A percentile compares a stretch with the other conserved stretches of the same genome.
phyloP scores from a whole-genome alignment of 78 protist genomes.

The Cyanophora paradoxa region DNA sequence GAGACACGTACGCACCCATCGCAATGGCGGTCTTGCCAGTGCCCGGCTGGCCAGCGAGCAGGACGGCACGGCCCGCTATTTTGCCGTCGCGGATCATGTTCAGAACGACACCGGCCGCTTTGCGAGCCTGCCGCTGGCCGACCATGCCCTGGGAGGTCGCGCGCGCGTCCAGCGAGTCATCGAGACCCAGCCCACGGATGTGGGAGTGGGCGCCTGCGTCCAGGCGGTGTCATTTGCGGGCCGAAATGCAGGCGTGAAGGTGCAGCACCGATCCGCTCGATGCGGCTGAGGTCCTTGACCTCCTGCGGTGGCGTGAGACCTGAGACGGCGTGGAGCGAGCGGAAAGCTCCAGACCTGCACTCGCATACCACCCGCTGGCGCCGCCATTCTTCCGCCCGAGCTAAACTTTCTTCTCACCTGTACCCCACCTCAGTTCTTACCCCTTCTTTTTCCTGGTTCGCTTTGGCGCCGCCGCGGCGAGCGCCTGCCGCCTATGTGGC shows the following conservation, averaged over 20 bases:
- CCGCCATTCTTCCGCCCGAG: too few relatives aligned
- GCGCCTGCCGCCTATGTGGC: too few relatives aligned
- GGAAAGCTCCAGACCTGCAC: too few relatives aligned
- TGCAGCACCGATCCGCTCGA: slow-evolving; percentile 48
- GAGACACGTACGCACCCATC: slow-evolving; percentile 72
- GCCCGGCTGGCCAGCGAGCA: slow-evolving; percentile 96
- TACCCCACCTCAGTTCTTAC: too few relatives aligned
- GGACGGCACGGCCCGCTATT: slow-evolving; percentile 93
- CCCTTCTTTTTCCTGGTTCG: too few relatives aligned
- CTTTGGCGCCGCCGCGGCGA: too few relatives aligned
- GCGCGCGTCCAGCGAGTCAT: slow-evolving; percentile 82
- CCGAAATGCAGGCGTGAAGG: background rate
- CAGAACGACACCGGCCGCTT: slow-evolving; percentile 85
- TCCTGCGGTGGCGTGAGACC: too few relatives aligned
- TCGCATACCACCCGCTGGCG: too few relatives aligned
- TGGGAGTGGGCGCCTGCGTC: slow-evolving; percentile 93
- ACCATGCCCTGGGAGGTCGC: slow-evolving; percentile 91
- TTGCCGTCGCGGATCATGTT: slow-evolving; percentile 90
- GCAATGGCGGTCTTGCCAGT: slow-evolving; percentile 98
- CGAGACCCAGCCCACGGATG: slow-evolving; percentile 95
- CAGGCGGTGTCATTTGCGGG: background rate
- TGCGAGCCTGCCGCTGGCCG: slow-evolving; percentile 89
- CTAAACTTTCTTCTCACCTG: too few relatives aligned
- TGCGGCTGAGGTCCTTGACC: slow-evolving; percentile 50
- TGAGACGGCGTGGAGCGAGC: too few relatives aligned